These are phyloP conservation scores for Fusarium hostae DNA, from an alignment of 2,329 filamentous ascomycete genomes.

Conservation along the genomic window DNA sequence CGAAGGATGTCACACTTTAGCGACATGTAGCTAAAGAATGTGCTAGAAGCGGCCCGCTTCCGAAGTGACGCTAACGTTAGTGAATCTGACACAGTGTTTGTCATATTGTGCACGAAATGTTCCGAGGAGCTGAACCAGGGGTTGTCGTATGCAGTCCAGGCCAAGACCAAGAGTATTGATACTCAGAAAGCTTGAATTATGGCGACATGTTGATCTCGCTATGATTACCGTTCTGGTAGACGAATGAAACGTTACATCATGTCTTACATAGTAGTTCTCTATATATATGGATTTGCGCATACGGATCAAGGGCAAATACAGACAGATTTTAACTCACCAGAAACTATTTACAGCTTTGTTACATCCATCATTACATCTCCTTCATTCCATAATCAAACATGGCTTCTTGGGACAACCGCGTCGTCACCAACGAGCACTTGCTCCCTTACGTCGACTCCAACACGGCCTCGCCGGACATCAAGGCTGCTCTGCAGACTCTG, in stretches of 20 bases:
- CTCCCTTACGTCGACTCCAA: conserved; percentile 16
- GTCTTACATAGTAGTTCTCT: background rate
- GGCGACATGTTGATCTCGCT: accelerated
- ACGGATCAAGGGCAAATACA: background rate
- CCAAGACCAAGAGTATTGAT: background rate
- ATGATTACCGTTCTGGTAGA: background rate
- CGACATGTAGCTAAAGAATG: background rate
- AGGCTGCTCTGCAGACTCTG: conserved; percentile 13
- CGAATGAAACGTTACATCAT: background rate
- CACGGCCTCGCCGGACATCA: conserved; percentile 4
- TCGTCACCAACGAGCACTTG: conserved; percentile 7
- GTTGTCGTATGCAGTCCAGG: background rate
- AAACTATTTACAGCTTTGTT: background rate
- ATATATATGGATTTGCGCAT: background rate
- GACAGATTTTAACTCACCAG: background rate
- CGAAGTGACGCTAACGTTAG: background rate
- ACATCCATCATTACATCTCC: accelerated
- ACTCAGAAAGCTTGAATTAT: background rate
- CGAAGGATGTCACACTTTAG: background rate
- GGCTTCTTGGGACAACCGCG: conserved; percentile 13
- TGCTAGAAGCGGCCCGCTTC: background rate
- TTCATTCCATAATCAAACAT: accelerated
- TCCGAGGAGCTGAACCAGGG: background rate
- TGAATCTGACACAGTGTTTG: background rate
- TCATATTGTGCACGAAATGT: background rate